phyloP scores from a whole-genome alignment of 257 asterid genomes.

The Ehretia macrophylla region DNA sequence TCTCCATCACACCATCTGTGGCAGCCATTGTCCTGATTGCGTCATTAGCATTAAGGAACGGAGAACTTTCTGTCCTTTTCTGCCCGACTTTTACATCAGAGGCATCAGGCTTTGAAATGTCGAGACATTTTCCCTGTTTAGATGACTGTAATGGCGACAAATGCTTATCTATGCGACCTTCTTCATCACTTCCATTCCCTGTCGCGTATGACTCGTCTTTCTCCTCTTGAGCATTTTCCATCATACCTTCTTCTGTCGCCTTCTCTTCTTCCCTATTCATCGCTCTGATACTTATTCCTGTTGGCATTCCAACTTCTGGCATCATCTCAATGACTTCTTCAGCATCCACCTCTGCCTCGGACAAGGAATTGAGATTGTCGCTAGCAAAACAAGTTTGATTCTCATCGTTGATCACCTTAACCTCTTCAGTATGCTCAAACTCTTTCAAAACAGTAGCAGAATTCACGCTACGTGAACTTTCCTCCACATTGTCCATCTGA shows the following conservation, averaged over 20 bases:
- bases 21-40: neutral
- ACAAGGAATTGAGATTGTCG: no score
- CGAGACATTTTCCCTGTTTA: constrained; percentile 3
- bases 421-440: constrained; percentile 7
- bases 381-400: neutral
- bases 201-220: constrained; percentile 9
- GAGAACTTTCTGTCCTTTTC: neutral
- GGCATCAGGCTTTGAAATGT: constrained; percentile 7
- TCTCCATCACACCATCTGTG: neutral
- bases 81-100: constrained; percentile 1
- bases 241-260: constrained; percentile 4
- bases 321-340: constrained; percentile 11
- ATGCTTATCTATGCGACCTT: neutral
- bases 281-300: constrained; percentile 1
- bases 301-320: constrained; percentile 8
- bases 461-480: neutral
- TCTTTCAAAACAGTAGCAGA: constrained; percentile 6
- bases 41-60: neutral
- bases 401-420: neutral
- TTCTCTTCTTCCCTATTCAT: constrained; percentile 9
- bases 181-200: neutral
- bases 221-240: constrained; percentile 12
- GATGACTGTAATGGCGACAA: neutral
- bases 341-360: neutral
- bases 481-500: constrained; percentile 13